phyloP scores from a whole-genome alignment of 2,329 filamentous ascomycete genomes.

The Calonectria pseudoreteaudii region DNA sequence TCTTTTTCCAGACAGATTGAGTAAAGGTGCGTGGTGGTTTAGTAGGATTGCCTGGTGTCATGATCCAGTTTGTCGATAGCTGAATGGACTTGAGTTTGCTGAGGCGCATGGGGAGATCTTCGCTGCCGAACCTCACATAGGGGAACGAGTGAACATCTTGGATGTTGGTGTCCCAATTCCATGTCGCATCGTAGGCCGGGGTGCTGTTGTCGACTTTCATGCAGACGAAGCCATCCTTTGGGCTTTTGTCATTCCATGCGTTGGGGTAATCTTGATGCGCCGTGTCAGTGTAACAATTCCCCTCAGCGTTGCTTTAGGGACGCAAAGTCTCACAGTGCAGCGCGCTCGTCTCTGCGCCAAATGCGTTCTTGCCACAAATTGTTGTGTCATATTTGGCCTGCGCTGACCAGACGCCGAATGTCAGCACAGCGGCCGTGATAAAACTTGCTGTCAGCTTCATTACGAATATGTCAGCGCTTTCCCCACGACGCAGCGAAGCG shows the following conservation, averaged over 20 bases:
- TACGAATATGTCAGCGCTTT: background rate
- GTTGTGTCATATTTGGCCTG: slow-evolving; percentile 11
- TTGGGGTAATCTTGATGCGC: slow-evolving; percentile 38
- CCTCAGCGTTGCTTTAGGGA: too few relatives aligned
- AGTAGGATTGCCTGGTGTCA: slow-evolving; percentile 26
- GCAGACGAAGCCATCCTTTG: slow-evolving; percentile 38
- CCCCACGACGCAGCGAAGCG: background rate
- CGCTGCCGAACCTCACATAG: slow-evolving; percentile 39
- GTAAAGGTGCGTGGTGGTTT: slow-evolving; percentile 28
- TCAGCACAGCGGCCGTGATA: background rate
- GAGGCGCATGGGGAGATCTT: slow-evolving; percentile 32
- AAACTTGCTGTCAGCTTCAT: background rate
- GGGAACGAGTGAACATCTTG: slow-evolving; percentile 42
- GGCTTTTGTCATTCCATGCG: slow-evolving; percentile 41
- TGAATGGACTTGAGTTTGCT: slow-evolving; percentile 36
- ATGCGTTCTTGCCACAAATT: slow-evolving; percentile 15
- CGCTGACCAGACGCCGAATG: background rate
- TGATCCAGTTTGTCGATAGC: slow-evolving; percentile 40
- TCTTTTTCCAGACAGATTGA: slow-evolving; percentile 23
- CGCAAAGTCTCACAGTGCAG: background rate
- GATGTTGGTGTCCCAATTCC: slow-evolving; percentile 40
- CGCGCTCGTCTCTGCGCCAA: background rate
- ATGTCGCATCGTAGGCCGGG: slow-evolving; percentile 34
- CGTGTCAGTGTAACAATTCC: background rate
- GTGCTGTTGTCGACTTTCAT: slow-evolving; percentile 41